Conservation (phyloP, 2,329 filamentous ascomycete genomes). For the Sporothrix schenckii region DNA sequence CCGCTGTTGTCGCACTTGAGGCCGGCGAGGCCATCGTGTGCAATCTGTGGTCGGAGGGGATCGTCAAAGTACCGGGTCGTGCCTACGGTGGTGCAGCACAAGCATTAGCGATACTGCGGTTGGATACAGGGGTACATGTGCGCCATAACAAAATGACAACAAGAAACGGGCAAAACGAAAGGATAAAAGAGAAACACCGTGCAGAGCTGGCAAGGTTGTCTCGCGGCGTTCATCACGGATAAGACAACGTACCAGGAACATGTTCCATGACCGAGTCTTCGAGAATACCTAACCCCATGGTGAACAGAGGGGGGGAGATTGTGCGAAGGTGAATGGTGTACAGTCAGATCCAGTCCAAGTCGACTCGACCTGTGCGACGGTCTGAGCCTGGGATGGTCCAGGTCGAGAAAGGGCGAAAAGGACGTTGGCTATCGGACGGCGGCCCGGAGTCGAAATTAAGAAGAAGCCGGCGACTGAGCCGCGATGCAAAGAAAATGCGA, state of each 20-base stretch:
- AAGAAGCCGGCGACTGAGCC: background rate
- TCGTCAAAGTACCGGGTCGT: slow-evolving; percentile 68
- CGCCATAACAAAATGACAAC: too few species aligned
- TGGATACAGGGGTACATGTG: background rate
- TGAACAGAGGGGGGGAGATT: background rate
- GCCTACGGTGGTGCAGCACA: slow-evolving; percentile 42
- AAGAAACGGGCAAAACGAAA: background rate
- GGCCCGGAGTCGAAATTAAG: background rate
- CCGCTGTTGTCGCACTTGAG: slow-evolving; percentile 75
- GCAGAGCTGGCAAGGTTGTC: background rate
- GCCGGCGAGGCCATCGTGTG: slow-evolving; percentile 46
- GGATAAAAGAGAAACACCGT: background rate
- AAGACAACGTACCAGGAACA: slow-evolving; percentile 67
- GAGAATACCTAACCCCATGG: slow-evolving; percentile 73
- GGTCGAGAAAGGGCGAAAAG: background rate
- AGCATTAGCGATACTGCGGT: background rate
- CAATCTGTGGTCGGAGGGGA: slow-evolving; percentile 52
- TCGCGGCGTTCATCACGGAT: background rate
- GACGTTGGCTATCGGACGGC: background rate
- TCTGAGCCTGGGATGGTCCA: background rate
- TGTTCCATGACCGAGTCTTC: slow-evolving; percentile 67
- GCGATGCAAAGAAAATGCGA: slow-evolving; percentile 14
- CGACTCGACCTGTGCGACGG: background rate
- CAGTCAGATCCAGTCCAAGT: background rate
- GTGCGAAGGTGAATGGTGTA: background rate